Evolutionary conservation across 2,329 filamentous ascomycete genomes (phyloP).

Genomic region (Pseudophaeomoniella oleicola): DNA sequence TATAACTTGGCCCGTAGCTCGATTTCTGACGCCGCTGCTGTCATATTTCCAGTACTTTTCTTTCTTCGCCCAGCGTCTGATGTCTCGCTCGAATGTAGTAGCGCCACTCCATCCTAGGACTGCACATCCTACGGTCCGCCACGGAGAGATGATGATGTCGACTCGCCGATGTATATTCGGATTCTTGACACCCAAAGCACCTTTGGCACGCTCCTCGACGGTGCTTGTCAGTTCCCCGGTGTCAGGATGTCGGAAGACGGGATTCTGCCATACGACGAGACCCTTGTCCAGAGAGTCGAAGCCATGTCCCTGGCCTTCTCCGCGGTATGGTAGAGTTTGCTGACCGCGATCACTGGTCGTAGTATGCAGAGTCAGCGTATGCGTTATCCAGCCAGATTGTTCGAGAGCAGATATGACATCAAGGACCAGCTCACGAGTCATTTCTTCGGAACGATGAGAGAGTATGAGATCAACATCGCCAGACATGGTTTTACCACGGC

Average conservation of each 20-base stretch:
- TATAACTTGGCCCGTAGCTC: slow-evolving; percentile 49
- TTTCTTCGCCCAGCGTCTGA: slow-evolving; percentile 65
- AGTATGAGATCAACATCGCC: slow-evolving; percentile 82
- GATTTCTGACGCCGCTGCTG: slow-evolving; percentile 66
- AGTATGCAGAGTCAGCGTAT: slow-evolving; percentile 59
- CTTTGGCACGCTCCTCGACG: slow-evolving; percentile 14
- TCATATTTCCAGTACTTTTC: slow-evolving; percentile 71
- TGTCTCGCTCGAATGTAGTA: slow-evolving; percentile 78
- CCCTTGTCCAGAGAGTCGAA: slow-evolving; percentile 90
- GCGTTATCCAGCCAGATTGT: slow-evolving; percentile 56
- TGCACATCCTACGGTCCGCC: slow-evolving; percentile 78
- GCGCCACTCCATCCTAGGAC: slow-evolving; percentile 79
- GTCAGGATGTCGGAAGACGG: slow-evolving; percentile 22
- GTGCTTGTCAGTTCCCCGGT: slow-evolving; percentile 3
- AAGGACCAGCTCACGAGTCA: slow-evolving; percentile 56
- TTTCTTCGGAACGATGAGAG: slow-evolving; percentile 56
- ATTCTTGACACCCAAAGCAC: slow-evolving; percentile 31
- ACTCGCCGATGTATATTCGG: slow-evolving; percentile 68
- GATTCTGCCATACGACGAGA: slow-evolving; percentile 80
- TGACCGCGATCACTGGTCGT: slow-evolving; percentile 62
- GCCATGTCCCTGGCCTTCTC: slow-evolving; percentile 36
- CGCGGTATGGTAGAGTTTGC: slow-evolving; percentile 40
- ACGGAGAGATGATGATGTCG: slow-evolving; percentile 81
- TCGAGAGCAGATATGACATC: slow-evolving; percentile 62
- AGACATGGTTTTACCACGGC: slow-evolving; percentile 57